Evolutionary conservation across 345 rosid species (phyloP).

Genomic region (Populus nigra): DNA sequence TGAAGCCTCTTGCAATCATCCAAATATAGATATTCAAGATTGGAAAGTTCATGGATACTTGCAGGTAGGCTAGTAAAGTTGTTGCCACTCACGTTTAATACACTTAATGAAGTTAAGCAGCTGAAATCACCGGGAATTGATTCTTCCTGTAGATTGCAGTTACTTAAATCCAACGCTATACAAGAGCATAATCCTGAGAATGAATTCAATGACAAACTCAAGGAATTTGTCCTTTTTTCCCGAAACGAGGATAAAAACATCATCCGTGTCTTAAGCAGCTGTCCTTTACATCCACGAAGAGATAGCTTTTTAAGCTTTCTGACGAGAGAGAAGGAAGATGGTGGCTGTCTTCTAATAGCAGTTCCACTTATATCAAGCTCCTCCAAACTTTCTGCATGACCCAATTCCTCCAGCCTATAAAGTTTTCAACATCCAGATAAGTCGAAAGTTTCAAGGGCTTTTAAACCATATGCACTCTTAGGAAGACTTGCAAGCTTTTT

Average conservation of each 20-base stretch:
- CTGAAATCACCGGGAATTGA: not conserved
- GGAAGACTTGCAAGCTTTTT: slow-evolving; percentile 16
- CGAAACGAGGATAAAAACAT: not conserved
- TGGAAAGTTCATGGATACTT: not conserved
- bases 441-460: slow-evolving; percentile 2
- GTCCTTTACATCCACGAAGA: slow-evolving; percentile 15
- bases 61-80: slow-evolving; percentile 1
- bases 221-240: not conserved
- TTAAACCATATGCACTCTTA: not conserved
- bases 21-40: slow-evolving; percentile 3
- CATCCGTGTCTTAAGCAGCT: not conserved
- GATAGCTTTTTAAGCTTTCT: slow-evolving; percentile 11
- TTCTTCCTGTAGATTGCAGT: slow-evolving; percentile 5
- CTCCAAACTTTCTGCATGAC: not conserved
- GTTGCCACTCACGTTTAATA: slow-evolving; percentile 8
- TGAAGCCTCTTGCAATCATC: slow-evolving; percentile 20
- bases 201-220: not conserved
- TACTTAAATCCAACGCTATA: not conserved
- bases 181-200: slow-evolving; percentile 21
- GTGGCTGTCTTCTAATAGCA: not conserved
- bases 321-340: not conserved
- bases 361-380: slow-evolving; percentile 10
- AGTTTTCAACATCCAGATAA: slow-evolving; percentile 10
- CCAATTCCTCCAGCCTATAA: slow-evolving; percentile 5
- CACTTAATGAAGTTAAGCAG: not conserved